Evolutionary conservation across 2,329 filamentous ascomycete species (phyloP), one percentile per base, ranked within the genome.

Genomic region (Colletotrichum higginsianum): DNA sequence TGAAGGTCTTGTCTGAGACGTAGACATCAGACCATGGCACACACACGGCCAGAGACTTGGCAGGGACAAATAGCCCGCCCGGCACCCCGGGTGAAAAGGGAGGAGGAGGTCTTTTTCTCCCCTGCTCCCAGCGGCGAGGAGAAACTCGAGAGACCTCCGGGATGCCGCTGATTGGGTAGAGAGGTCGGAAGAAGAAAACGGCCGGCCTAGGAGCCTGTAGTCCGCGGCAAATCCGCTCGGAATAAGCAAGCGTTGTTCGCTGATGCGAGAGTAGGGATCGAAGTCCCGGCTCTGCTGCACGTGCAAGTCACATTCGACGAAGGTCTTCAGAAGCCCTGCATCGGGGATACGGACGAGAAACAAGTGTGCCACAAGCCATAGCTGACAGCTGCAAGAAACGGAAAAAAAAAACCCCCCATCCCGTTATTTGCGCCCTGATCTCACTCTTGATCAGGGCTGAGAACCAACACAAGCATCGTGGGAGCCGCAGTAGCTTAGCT

Each of bases 291-390:
- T 35, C 8, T 26, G 30, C 58, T 53, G 65, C 69, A 60, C 58
- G 53, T 71, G 65, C 58, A 58, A 71, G 68, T 68, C 65, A 71
- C 58, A 63, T 63, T 58, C 60, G 40, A 68, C 63, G 44, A 71
- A 49, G 53, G 50, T 71, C 68, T 71, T 64, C 60, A 64, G 38
- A 68, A 71, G 46, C 60, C 69, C 69, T 72, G 69, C 65, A 49
- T 67, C 58, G 30, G 30, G 30, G 56, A 40, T n/a, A 44, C 38
- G 47, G 8, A 38, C 23, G 6, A 44, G 69, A 60, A 47, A 35
- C 56, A 47, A 46, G 15, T 8, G 16, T 44, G 44, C 64, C 49
- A 35, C 26, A 13, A 35, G 23, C 46, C 42, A 38, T 18, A 26
- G 11, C 35, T 30, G 21, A 35, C 30, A 35, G 30, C 30, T 35